These are phyloP conservation scores for Cryptosporidium andersoni DNA, from an alignment of 169 alveolate species.

Conservation along the genomic window DNA sequence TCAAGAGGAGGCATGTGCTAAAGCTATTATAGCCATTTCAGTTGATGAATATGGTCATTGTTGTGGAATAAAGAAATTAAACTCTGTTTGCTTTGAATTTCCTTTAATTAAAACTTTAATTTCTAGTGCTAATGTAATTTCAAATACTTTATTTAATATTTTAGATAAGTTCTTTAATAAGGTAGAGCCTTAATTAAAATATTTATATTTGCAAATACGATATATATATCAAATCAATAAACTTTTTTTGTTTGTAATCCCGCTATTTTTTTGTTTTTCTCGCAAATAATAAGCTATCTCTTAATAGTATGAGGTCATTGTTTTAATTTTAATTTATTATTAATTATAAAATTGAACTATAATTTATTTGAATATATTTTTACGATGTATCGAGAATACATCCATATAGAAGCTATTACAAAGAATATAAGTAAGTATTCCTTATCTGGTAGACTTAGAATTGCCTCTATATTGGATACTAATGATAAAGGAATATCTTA, in stretches of 20 bases:
- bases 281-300: neutral
- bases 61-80: conserved; percentile 28
- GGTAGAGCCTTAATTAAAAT: neutral
- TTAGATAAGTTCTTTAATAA: conserved; percentile 31
- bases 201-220: neutral
- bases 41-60: conserved; percentile 37
- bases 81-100: conserved; percentile 39
- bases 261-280: neutral
- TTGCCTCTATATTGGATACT: conserved; percentile 47
- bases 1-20: conserved; percentile 48
- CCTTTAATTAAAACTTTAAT: conserved; percentile 24
- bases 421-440: conserved; percentile 7
- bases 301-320: neutral
- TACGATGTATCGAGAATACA: neutral
- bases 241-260: neutral
- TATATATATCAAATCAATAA: neutral
- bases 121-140: conserved; percentile 22
- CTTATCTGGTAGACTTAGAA: conserved; percentile 46
- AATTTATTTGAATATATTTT: neutral
- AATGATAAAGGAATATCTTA: conserved; percentile 47
- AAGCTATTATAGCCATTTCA: conserved; percentile 47
- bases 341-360: neutral
- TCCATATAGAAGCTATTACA: neutral
- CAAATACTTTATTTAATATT: conserved; percentile 15
- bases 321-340: neutral